phyloP scores from a whole-genome alignment of 108 stramenopile genomes.

The Bacterosira constricta region DNA sequence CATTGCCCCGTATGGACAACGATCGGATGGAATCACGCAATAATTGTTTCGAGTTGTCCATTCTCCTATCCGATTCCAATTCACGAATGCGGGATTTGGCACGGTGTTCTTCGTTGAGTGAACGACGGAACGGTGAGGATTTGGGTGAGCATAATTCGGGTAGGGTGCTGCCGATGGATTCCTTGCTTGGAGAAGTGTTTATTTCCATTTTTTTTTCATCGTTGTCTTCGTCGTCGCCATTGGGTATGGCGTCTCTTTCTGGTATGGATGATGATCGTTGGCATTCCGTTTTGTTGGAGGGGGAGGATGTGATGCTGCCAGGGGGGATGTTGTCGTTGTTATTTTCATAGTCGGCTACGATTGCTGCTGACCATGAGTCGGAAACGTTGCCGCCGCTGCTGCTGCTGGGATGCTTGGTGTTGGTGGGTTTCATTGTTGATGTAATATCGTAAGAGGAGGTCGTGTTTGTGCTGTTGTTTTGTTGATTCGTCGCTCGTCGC shows the following conservation, averaged over 20 bases:
- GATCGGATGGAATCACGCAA: constrained; percentile 6
- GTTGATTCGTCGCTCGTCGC: too few species aligned
- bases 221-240: not conserved
- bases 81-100: not conserved
- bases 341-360: too few species aligned
- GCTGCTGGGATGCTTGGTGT: too few species aligned
- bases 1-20: not conserved
- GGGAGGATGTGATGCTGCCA: too few species aligned
- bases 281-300: too few species aligned
- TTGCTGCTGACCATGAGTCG: too few species aligned
- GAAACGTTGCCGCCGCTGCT: too few species aligned
- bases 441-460: too few species aligned
- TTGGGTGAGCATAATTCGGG: not conserved
- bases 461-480: too few species aligned
- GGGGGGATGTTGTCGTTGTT: too few species aligned
- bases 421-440: too few species aligned
- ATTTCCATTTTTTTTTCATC: not conserved
- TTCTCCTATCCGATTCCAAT: not conserved
- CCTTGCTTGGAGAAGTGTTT: not conserved
- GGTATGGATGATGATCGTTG: too few species aligned
- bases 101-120: constrained; percentile 6
- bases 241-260: not conserved
- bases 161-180: not conserved
- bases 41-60: constrained; percentile 1
- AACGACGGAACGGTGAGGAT: constrained; percentile 9